These are phyloP conservation scores for Tricholoma furcatifolium DNA, from an alignment of 768 basidiomycete species.

Conservation along the genomic window DNA sequence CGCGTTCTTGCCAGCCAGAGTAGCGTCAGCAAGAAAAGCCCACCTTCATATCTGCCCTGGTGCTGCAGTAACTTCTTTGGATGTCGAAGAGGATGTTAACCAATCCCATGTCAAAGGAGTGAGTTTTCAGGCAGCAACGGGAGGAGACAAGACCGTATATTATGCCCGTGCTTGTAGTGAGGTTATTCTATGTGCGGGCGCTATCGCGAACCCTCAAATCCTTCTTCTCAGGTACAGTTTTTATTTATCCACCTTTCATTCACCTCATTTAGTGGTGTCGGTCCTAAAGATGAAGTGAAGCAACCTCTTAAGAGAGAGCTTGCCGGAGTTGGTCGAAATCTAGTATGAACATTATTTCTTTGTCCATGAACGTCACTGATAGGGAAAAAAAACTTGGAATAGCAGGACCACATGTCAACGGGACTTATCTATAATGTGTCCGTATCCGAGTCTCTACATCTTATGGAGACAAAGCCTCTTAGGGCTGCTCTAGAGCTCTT, in stretches of 20 bases:
- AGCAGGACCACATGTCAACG: conserved; percentile 41
- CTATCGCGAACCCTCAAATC: conserved; percentile 41
- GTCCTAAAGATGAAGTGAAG: conserved; percentile 33
- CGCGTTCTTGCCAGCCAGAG: conserved; percentile 20
- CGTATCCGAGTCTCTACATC: conserved; percentile 28
- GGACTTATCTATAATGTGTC: conserved; percentile 31
- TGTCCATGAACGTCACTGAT: not conserved
- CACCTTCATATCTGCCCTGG: conserved; percentile 21
- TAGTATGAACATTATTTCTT: conserved; percentile 19
- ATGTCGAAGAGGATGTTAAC: conserved; percentile 3
- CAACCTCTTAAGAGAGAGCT: conserved; percentile 26
- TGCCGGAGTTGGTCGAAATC: conserved; percentile 31
- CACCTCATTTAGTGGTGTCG: conserved; percentile 36
- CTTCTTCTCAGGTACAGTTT: conserved; percentile 29
- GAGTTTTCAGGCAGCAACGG: not conserved
- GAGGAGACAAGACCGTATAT: not conserved
- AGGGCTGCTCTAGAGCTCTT: conserved; percentile 28
- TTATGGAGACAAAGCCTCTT: conserved; percentile 24
- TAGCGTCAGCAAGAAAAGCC: conserved; percentile 13
- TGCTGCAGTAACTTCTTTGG: conserved; percentile 17
- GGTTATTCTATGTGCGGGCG: conserved; percentile 35
- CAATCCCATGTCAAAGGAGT: not conserved
- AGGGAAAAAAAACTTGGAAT: not conserved
- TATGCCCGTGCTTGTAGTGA: conserved; percentile 15
- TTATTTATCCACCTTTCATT: not conserved